A percentile compares a stretch with the other conserved stretches of the same genome.
These are phyloP conservation scores for Russula emetica DNA, from an alignment of 768 basidiomycete species.

Conservation along the genomic window DNA sequence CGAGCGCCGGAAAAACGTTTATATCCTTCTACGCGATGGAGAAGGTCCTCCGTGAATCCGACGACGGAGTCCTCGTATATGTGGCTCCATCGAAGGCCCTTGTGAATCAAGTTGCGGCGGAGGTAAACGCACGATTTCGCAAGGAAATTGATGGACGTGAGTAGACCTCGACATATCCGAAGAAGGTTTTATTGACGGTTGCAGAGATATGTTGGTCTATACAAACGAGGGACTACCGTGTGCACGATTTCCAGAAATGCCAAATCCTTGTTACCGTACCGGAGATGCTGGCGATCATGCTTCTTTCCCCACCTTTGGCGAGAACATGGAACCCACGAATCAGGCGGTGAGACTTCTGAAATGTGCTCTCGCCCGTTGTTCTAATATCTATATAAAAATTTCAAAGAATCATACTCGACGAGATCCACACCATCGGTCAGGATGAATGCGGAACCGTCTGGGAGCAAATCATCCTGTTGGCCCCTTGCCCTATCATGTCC, in stretches of 20 bases:
- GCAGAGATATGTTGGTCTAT: slow-evolving; percentile 60
- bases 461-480: slow-evolving; percentile 69
- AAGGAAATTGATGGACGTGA: slow-evolving; percentile 48
- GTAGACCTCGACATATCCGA: slow-evolving; percentile 27
- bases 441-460: slow-evolving; percentile 66
- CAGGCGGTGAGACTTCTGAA: slow-evolving; percentile 43
- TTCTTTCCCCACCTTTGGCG: slow-evolving; percentile 63
- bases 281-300: slow-evolving; percentile 63
- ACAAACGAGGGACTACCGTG: slow-evolving; percentile 59
- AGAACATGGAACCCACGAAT: slow-evolving; percentile 57
- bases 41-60: slow-evolving; percentile 53
- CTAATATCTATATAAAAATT: background rate
- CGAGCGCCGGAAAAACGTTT: slow-evolving; percentile 73
- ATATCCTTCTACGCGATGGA: slow-evolving; percentile 79
- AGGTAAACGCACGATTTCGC: slow-evolving; percentile 66
- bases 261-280: slow-evolving; percentile 75
- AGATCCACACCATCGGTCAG: slow-evolving; percentile 66
- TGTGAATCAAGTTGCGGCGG: slow-evolving; percentile 66
- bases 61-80: slow-evolving; percentile 67
- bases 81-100: slow-evolving; percentile 74
- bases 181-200: slow-evolving; percentile 5
- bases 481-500: slow-evolving; percentile 69
- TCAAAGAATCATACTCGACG: slow-evolving; percentile 61
- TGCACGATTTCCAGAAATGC: slow-evolving; percentile 59
- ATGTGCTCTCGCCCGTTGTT: too few species aligned